These are phyloP conservation scores for Penicillium sp. DNA, from an alignment of 2,329 filamentous ascomycete genomes.

Conservation along the genomic window DNA sequence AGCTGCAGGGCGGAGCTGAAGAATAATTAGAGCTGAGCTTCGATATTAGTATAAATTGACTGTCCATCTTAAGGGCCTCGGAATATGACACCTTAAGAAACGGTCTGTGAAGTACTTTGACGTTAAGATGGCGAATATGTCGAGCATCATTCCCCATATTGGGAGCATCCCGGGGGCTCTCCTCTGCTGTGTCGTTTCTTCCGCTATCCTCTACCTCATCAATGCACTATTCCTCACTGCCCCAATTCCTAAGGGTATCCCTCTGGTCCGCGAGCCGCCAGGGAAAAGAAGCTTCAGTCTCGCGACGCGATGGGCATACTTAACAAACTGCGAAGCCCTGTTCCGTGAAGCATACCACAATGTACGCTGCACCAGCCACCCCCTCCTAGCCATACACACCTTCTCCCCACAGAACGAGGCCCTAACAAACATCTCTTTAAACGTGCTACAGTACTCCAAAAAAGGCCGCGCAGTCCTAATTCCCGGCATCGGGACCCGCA, in stretches of 20 bases:
- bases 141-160: too few relatives aligned
- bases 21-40: too few relatives aligned
- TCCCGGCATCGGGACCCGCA: constrained; percentile 46
- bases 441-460: constrained; percentile 40
- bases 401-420: too few relatives aligned
- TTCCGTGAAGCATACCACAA: constrained; percentile 25
- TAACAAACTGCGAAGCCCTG: constrained; percentile 5
- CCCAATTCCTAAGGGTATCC: not conserved
- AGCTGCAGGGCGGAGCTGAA: too few relatives aligned
- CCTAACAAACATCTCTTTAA: too few relatives aligned
- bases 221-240: constrained; percentile 4
- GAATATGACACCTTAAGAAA: too few relatives aligned
- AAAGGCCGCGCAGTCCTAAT: constrained; percentile 49
- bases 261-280: constrained; percentile 1
- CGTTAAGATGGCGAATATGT: too few relatives aligned
- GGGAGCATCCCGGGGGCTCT: not conserved
- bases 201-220: constrained; percentile 2
- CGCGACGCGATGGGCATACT: constrained; percentile 2
- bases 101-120: too few relatives aligned
- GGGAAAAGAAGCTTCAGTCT: constrained; percentile 7
- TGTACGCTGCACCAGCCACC: constrained; percentile 13
- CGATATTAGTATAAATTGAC: too few relatives aligned
- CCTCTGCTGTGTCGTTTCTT: not conserved
- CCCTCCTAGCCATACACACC: too few relatives aligned
- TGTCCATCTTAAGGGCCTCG: too few relatives aligned